phyloP scores from a whole-genome alignment of 1,139 yeast species.

The Pichia sp. region DNA sequence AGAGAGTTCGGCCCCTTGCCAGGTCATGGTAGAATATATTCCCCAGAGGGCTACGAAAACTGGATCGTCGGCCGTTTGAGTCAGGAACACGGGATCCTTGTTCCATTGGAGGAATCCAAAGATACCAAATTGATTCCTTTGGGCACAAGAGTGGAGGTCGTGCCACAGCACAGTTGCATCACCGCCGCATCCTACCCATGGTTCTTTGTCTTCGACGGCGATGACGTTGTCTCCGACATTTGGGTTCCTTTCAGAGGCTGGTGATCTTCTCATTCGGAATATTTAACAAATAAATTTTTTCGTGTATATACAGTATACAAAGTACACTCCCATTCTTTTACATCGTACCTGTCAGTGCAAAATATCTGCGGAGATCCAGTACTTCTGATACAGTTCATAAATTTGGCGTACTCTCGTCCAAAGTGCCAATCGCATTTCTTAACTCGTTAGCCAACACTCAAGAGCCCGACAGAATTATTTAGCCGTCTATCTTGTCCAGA shows the following conservation, averaged over 20 bases:
- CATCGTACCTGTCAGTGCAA: no score
- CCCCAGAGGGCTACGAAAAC: slow-evolving; percentile 38
- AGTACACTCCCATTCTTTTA: no score
- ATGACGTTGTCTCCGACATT: slow-evolving; percentile 50
- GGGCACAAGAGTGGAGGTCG: slow-evolving; percentile 52
- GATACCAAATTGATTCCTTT: slow-evolving; percentile 40
- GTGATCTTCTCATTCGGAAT: slow-evolving; percentile 15
- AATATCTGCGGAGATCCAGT: no score
- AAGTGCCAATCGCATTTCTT: neutral
- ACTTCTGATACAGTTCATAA: neutral
- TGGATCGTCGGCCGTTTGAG: slow-evolving; percentile 58
- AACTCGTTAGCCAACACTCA: neutral
- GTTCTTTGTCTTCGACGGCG: slow-evolving; percentile 47
- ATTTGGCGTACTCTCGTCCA: neutral
- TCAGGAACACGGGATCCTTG: slow-evolving; percentile 61
- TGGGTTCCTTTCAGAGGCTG: slow-evolving; percentile 69
- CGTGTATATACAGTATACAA: neutral
- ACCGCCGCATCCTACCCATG: slow-evolving; percentile 62
- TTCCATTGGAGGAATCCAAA: slow-evolving; percentile 32
- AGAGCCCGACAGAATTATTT: no score
- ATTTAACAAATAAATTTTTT: neutral
- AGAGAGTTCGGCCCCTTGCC: slow-evolving; percentile 51
- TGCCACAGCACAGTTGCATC: slow-evolving; percentile 76
- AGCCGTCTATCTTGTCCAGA: no score
- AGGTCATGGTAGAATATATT: slow-evolving; percentile 45